Conservation (phyloP, 2,329 filamentous ascomycete genomes). For the Ceratocystiopsis sp. region DNA sequence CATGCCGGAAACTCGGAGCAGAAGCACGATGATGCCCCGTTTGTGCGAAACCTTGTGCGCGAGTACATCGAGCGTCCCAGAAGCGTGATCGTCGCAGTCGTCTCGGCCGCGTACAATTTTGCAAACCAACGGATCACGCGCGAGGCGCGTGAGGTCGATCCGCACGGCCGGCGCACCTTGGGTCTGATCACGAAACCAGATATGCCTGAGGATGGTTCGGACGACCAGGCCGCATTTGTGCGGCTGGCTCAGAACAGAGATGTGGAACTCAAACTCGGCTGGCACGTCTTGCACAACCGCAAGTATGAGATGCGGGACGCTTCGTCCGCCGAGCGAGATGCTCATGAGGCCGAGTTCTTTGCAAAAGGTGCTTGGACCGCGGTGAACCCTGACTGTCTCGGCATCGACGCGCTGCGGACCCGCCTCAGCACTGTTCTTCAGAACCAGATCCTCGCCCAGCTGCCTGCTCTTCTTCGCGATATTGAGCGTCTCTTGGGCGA, state of each 20-base stretch:
- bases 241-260: constrained; percentile 28
- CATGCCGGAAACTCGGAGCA: constrained; percentile 29
- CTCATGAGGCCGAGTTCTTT: constrained; percentile 26
- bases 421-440: constrained; percentile 34
- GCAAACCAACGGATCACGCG: constrained; percentile 41
- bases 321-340: constrained; percentile 20
- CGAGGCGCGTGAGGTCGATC: constrained; percentile 22
- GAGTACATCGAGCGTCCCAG: constrained; percentile 37
- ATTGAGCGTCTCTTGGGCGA: constrained; percentile 20
- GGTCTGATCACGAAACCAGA: constrained; percentile 44
- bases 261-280: constrained; percentile 30
- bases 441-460: constrained; percentile 26
- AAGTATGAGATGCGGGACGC: constrained; percentile 20
- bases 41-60: constrained; percentile 30
- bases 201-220: constrained; percentile 18
- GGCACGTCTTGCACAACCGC: constrained; percentile 34
- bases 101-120: constrained; percentile 38
- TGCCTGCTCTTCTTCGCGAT: constrained; percentile 27
- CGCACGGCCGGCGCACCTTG: constrained; percentile 25
- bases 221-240: constrained; percentile 22
- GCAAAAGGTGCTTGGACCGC: constrained; percentile 19
- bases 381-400: constrained; percentile 21
- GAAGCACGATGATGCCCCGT: constrained; percentile 23
- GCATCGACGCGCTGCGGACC: constrained; percentile 28
- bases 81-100: constrained; percentile 43